Base-by-base conservation (phyloP, 179 eudicot genomes). In the Corrigiola litoralis region DNA sequence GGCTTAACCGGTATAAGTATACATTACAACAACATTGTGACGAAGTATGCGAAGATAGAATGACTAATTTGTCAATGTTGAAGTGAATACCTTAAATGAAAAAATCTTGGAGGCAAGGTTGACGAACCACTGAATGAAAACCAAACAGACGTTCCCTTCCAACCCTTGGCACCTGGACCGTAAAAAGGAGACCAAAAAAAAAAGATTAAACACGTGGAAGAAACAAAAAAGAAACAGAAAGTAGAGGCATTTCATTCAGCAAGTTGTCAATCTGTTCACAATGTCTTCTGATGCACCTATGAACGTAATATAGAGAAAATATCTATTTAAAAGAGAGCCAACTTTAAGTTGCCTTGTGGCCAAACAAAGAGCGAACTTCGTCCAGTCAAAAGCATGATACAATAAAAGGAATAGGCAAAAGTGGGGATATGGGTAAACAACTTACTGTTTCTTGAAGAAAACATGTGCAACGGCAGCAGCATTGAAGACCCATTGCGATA, bases 361-460 rank as follows among this genome's bases (percentile, higher is more conserved):
- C n/a, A n/a, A n/a, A n/a, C n/a, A n/a, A n/a, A n/a, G n/a, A n/a
- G n/a, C n/a, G n/a, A n/a, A n/a, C n/a, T n/a, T n/a, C n/a, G n/a
- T n/a, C n/a, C n/a, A n/a, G n/a, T n/a, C n/a, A n/a, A n/a, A n/a
- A n/a, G n/a, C n/a, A n/a, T 31, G 33, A 54, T 54, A 7, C 24
- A 38, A 32, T 7, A n/a, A 2, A 18, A 6, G 14, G 12, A n/a
- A 52, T 9, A 12, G 1, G 27, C 59, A 37, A 54, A 31, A 54
- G 59, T 3, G 20, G 13, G 47, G 47, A n/a, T n/a, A n/a, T n/a
- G n/a, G n/a, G n/a, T n/a, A n/a, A 51, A 69, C 64, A 25, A 67
- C 86, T 76, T 53, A 95, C 97, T 96, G 66, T 74, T 72, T 80
- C 81, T 80, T 84, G 82, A 95, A 69, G 79, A 84, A 85, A 73